Evolutionary conservation across 192 early-diverging fungal species (phyloP).

Genomic region (Gryganskiella cystojenkinii): DNA sequence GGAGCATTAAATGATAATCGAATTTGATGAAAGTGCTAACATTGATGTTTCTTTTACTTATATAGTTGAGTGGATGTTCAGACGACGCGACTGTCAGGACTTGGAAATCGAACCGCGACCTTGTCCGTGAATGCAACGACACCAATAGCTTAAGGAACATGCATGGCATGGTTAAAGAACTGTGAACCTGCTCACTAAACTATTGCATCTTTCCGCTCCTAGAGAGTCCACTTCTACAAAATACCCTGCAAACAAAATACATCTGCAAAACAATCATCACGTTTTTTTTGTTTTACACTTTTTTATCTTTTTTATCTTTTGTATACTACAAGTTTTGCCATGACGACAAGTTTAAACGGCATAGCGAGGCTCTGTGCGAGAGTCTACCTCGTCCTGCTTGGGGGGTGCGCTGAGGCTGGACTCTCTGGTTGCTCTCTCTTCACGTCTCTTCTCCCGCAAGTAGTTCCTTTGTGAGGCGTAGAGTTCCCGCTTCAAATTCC

Average conservation of each 20-base stretch:
- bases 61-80: slow-evolving; percentile 77
- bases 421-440: slow-evolving; percentile 54
- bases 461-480: slow-evolving; percentile 79
- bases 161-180: slow-evolving; percentile 38
- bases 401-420: slow-evolving; percentile 24
- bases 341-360: too few species aligned
- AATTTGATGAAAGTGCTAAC: not conserved
- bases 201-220: too few species aligned
- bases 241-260: too few species aligned
- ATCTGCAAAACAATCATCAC: too few species aligned
- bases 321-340: too few species aligned
- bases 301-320: too few species aligned
- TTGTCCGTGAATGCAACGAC: slow-evolving; percentile 26
- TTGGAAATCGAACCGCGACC: slow-evolving; percentile 64
- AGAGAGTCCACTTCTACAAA: too few species aligned
- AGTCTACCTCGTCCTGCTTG: slow-evolving; percentile 17
- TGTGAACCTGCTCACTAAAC: not conserved
- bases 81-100: slow-evolving; percentile 81
- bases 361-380: slow-evolving; percentile 15
- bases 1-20: not conserved
- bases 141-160: slow-evolving; percentile 16
- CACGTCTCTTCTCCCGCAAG: slow-evolving; percentile 61
- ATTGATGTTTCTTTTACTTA: slow-evolving; percentile 6
- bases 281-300: too few species aligned
- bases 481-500: slow-evolving; percentile 81